These are phyloP conservation scores for Hyparrhenia diplandra DNA, from an alignment of 176 grass and related monocot genomes.

Conservation along the genomic window DNA sequence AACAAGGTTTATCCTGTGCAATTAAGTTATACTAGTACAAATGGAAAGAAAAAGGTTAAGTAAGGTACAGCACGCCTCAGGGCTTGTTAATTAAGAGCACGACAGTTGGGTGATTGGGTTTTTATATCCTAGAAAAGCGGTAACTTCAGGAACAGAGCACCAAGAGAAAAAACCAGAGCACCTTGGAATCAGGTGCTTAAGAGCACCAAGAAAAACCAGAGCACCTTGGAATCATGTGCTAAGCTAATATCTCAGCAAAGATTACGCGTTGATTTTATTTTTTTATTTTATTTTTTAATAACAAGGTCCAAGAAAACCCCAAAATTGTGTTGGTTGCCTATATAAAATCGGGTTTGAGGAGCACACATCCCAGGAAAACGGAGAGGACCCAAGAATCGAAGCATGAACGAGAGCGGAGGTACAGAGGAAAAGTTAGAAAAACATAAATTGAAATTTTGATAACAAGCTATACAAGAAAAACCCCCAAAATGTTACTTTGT, in stretches of 20 bases:
- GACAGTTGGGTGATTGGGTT: not conserved
- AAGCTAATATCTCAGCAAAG: not conserved
- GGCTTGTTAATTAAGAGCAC: no score
- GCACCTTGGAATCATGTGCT: not conserved
- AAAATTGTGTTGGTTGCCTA: not conserved
- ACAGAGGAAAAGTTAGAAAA: no score
- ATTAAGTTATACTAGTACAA: not conserved
- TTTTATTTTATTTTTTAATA: not conserved
- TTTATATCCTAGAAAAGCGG: not conserved
- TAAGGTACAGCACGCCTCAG: not conserved
- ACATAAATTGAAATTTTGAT: not conserved
- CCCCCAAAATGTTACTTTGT: not conserved
- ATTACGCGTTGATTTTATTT: not conserved
- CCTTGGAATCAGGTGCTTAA: not conserved
- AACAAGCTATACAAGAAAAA: not conserved
- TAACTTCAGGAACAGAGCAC: constrained; percentile 11
- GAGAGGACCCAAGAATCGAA: not conserved
- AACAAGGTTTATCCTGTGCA: not conserved
- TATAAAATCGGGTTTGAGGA: not conserved
- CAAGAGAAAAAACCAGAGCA: not conserved
- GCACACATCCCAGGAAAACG: not conserved
- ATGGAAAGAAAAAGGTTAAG: not conserved
- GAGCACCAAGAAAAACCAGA: constrained; percentile 7
- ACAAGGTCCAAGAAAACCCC: not conserved
- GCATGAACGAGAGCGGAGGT: not conserved